These are phyloP conservation scores for Aspergillus aculeatus DNA, from an alignment of 2,329 filamentous ascomycete genomes.

Conservation along the genomic window DNA sequence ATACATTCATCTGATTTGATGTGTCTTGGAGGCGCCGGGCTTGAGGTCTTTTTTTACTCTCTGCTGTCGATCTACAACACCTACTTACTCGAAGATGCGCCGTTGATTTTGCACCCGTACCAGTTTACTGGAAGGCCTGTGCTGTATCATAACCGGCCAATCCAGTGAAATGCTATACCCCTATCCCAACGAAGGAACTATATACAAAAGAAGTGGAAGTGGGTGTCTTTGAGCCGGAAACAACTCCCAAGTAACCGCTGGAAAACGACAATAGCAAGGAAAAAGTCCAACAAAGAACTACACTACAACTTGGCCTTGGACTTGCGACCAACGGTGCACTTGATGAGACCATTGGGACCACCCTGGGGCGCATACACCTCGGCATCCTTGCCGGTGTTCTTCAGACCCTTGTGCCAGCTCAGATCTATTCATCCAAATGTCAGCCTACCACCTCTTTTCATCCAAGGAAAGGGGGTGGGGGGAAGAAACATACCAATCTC, in stretches of 20 bases:
- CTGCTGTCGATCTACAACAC: background rate
- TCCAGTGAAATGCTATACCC: constrained; percentile 1
- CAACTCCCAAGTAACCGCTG: constrained; percentile 6
- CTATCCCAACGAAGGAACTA: constrained; percentile 1
- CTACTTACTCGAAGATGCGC: background rate
- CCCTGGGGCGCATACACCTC: constrained; percentile 94
- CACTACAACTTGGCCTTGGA: constrained; percentile 34
- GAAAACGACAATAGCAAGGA: constrained; percentile 3
- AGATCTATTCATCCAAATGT: constrained; percentile 60
- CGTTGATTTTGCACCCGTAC: no score
- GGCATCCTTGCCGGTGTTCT: constrained; percentile 94
- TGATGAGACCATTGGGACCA: constrained; percentile 91
- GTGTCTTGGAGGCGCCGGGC: background rate
- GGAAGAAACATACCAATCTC: constrained; percentile 65
- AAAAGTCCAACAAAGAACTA: no score
- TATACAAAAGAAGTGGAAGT: background rate
- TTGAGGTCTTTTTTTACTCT: background rate
- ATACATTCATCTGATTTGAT: background rate
- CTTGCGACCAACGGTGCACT: constrained; percentile 69
- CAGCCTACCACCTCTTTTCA: background rate
- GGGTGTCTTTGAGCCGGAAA: background rate
- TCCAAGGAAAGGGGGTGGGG: background rate
- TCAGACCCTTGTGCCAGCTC: constrained; percentile 91
- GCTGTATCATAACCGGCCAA: background rate
- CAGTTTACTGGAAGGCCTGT: background rate